Conservation (phyloP, 2,329 filamentous ascomycete genomes). For the Zalaria obscura region DNA sequence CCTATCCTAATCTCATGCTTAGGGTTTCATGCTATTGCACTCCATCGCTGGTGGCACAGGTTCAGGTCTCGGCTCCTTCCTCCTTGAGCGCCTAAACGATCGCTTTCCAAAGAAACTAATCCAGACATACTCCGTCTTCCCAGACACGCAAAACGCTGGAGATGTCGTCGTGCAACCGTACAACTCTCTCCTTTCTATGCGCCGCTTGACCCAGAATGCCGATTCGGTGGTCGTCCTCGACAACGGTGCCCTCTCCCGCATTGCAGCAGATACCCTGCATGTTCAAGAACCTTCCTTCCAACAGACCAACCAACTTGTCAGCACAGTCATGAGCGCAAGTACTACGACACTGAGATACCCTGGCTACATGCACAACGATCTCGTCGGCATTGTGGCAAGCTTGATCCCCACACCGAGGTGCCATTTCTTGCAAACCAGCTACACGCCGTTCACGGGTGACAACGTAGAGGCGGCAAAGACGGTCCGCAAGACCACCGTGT, state of each 20-base stretch:
- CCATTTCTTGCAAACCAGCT: slow-evolving; percentile 97
- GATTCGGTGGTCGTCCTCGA: slow-evolving; percentile 96
- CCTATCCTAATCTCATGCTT: neutral
- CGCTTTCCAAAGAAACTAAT: slow-evolving; percentile 98
- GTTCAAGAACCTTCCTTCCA: slow-evolving; percentile 92
- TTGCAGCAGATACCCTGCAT: slow-evolving; percentile 86
- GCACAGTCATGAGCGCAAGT: slow-evolving; percentile 96
- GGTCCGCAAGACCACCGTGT: slow-evolving; percentile 90
- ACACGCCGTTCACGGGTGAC: slow-evolving; percentile 93
- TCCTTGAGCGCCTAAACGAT: slow-evolving; percentile 91
- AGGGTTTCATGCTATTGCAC: slow-evolving; percentile 97
- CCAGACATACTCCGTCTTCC: slow-evolving; percentile 97
- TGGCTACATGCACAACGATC: slow-evolving; percentile 99
- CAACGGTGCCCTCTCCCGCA: slow-evolving; percentile 84
- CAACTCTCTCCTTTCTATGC: slow-evolving; percentile 88
- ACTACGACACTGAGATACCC: slow-evolving; percentile 94
- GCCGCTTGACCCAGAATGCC: slow-evolving; percentile 83
- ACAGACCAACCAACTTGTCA: slow-evolving; percentile 91
- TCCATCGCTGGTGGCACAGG: slow-evolving; percentile 96
- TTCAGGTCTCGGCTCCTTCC: slow-evolving; percentile 86
- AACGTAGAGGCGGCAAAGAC: slow-evolving; percentile 96
- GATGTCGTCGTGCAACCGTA: slow-evolving; percentile 98
- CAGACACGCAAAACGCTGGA: slow-evolving; percentile 71
- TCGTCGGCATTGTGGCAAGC: slow-evolving; percentile 90
- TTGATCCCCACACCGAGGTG: slow-evolving; percentile 92